Conservation (phyloP, 306 rosid genomes). For the Inga oerstediana region DNA sequence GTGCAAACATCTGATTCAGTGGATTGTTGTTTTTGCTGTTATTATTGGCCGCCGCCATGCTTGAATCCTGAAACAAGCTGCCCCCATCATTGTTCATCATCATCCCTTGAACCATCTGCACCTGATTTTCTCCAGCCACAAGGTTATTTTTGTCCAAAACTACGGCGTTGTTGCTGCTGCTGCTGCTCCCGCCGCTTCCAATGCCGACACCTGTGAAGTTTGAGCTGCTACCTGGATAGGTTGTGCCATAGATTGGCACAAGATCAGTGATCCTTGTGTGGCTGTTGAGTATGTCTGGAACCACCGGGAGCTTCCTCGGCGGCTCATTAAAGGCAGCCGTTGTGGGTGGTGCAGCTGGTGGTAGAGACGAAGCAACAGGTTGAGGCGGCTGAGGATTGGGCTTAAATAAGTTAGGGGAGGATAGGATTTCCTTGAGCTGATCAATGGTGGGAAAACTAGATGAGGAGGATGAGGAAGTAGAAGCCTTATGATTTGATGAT, state of each 20-base stretch:
- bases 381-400: conserved; percentile 26
- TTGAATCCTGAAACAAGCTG: conserved; percentile 45
- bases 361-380: conserved; percentile 40
- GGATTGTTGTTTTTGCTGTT: background rate
- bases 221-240: conserved; percentile 1
- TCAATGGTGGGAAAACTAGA: conserved; percentile 39
- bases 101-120: conserved; percentile 37
- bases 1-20: conserved; percentile 34
- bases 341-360: conserved; percentile 31
- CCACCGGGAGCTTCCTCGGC: too few relatives aligned
- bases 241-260: conserved; percentile 55
- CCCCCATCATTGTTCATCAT: conserved; percentile 48
- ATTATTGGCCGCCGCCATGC: conserved; percentile 28
- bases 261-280: conserved; percentile 64
- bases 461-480: background rate
- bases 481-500: conserved; percentile 35
- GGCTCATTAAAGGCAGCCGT: conserved; percentile 28
- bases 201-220: conserved; percentile 32
- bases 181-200: too few relatives aligned
- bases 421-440: conserved; percentile 61
- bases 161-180: conserved; percentile 21
- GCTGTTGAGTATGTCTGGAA: conserved; percentile 29
- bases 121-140: conserved; percentile 41
- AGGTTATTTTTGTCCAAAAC: background rate
- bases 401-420: conserved; percentile 49